Evolutionary conservation across 148 eudicot species (phyloP), one percentile per base, ranked within the genome.

Genomic region (Chenopodium suecicum): DNA sequence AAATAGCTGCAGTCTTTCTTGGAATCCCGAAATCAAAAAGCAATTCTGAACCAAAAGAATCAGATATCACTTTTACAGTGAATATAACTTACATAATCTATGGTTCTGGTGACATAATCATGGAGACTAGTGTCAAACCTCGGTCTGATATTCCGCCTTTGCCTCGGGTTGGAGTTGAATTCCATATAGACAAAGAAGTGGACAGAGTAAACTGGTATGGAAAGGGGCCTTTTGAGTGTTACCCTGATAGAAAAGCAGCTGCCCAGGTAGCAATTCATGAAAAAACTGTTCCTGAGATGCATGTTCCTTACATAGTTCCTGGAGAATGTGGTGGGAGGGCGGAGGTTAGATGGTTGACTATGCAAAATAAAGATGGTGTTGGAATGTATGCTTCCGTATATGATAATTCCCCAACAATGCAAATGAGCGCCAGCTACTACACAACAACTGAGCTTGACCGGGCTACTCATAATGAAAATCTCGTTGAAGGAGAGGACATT

Each of bases 291-390:
- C 81, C 84, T 75, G 92, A 90, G 77, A 87, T 96, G 99, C 98
- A 96, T 82, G 98, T 94, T 75, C 99, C 99, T 16, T 96, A 96
- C 80, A 94, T 91, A 72, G 93, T 90, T 88, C 99, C 99, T 25
- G 92, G 86, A 58, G 99, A 96, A 86, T 92, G 92, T 85, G 89
- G 95, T 64, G 99, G 99, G 37, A 85, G 98, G 83, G 89, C 99
- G 11, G 99, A 96, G 84, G 94, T 96, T 47, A 94, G 99, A 86
- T 96, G 99, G 99, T 92, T 91, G 74, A 86, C 94, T 70, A 87
- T 94, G 86, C 90, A 83, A 76, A 89, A 92, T 65, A 83, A 86
- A 73, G 86, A 89, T 82, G 94, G 92, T 46, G 44, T 72, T 69
- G 99, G 99, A 37, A 86, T 96, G 50, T 93, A 86, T 83, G 98